Conservation (phyloP, 225 moss, liverwort and hornwort genomes). For the Physcomitrellopsis africana region DNA sequence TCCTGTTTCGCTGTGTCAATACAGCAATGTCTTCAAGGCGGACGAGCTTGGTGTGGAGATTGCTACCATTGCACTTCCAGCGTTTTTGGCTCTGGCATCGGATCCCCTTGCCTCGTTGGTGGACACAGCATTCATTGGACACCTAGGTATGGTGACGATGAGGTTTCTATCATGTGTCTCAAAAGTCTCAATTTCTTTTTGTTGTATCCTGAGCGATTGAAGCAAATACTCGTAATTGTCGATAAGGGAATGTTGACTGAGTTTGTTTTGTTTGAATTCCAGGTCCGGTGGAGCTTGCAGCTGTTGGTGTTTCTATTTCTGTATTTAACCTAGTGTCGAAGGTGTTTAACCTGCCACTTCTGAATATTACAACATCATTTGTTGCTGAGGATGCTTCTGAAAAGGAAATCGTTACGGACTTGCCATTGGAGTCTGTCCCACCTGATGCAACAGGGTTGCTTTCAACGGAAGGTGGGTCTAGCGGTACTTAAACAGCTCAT, state of each 20-base stretch:
- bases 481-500: neutral
- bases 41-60: slow-evolving; percentile 94
- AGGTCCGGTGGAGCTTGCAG: slow-evolving; percentile 93
- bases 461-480: slow-evolving; percentile 40
- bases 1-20: slow-evolving; percentile 27
- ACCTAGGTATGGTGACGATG: slow-evolving; percentile 61
- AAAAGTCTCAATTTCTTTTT: neutral
- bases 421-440: slow-evolving; percentile 37
- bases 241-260: neutral
- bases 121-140: slow-evolving; percentile 95
- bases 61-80: slow-evolving; percentile 86
- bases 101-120: slow-evolving; percentile 95
- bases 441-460: slow-evolving; percentile 31
- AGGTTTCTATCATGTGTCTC: neutral
- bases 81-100: slow-evolving; percentile 85
- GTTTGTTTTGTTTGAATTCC: slow-evolving; percentile 18
- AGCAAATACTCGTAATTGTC: too few relatives aligned
- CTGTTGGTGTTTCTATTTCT: slow-evolving; percentile 93
- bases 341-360: slow-evolving; percentile 94
- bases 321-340: slow-evolving; percentile 93
- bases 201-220: too few relatives aligned
- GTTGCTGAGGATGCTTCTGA: slow-evolving; percentile 90
- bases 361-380: slow-evolving; percentile 92
- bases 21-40: slow-evolving; percentile 72
- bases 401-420: slow-evolving; percentile 37